Evolutionary conservation across 108 stramenopile species (phyloP), one percentile per base, ranked within the genome.

Genomic region (Licmophora abbreviata): DNA sequence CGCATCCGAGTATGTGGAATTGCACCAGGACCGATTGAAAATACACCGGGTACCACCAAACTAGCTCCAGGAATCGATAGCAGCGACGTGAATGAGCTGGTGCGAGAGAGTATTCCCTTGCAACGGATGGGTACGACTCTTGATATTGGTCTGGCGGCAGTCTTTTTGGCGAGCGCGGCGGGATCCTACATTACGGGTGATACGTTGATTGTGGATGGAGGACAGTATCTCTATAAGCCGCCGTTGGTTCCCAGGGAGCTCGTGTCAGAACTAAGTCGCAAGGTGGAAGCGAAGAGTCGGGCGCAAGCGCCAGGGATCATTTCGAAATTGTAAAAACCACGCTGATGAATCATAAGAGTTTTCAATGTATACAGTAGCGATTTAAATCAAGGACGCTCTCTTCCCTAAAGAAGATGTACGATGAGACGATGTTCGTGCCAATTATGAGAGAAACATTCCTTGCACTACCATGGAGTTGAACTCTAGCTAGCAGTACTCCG

Each of bases 1-100:
- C 62, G 73, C 18, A 84, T 96, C 40, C 56, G 95, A 52, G 93
- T 96, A 4, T 86, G 82, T 47, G 93, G 90, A 3, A 88, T 96
- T 37, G 95, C 95, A 24, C 95, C 95, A 9, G 95, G 95, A 18
- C 89, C 95, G 11, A 94, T 94, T 48, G 88, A 64, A 1, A 58
- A 93, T 66, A 96, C 93, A 10, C 93, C 93, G 8, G 95, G 95
- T 22, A 96, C 91, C 51, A 81, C 92, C 18, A 96, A 94, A 66
- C 59, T 96, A 25, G 82, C 86, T 1, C 90, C 91, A 24, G 85
- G 78, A 17, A 47, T 88, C 43, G 51, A 59, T 9, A n/a, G 40
- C 11, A 51, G 52, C 7, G 72, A 74, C 15, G 34, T 58, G 12
- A 52, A 61, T 12, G 81, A 74, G 31, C 51, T 86, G 63, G 74